These are phyloP conservation scores for Fusarium luffae DNA, from an alignment of 2,329 filamentous ascomycete species.

Conservation along the genomic window DNA sequence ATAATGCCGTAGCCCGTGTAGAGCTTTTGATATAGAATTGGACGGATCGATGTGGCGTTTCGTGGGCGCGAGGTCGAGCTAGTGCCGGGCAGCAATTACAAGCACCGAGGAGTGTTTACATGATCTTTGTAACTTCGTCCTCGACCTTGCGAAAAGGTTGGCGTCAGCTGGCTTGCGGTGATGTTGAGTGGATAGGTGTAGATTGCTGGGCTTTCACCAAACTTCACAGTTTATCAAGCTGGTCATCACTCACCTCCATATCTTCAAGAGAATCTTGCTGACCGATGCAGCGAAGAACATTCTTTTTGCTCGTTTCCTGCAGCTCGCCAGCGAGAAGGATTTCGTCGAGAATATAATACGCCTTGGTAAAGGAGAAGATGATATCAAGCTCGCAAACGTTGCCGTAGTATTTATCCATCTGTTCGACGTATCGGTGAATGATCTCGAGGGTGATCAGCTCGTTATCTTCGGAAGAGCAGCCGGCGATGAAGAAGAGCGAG, in stretches of 20 bases:
- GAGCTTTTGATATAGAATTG: slow-evolving; percentile 15
- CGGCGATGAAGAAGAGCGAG: slow-evolving; percentile 98
- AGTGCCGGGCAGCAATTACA: slow-evolving; percentile 35
- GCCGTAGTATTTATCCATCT: slow-evolving; percentile 99
- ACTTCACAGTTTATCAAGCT: slow-evolving; percentile 32
- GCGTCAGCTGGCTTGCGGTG: slow-evolving; percentile 47
- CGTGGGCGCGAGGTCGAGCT: slow-evolving; percentile 24
- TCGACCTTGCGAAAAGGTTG: slow-evolving; percentile 71
- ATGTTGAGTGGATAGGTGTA: slow-evolving; percentile 22
- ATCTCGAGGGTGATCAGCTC: slow-evolving; percentile 98
- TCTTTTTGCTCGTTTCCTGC: slow-evolving; percentile 99
- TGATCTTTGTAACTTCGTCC: slow-evolving; percentile 90
- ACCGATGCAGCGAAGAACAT: slow-evolving; percentile 92
- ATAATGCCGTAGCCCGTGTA: slow-evolving; percentile 17
- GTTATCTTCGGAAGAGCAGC: slow-evolving; percentile 96
- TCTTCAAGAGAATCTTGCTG: slow-evolving; percentile 98
- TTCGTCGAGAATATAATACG: slow-evolving; percentile 99
- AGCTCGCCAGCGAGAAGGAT: slow-evolving; percentile 94
- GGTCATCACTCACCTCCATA: slow-evolving; percentile 86
- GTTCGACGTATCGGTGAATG: slow-evolving; percentile 98
- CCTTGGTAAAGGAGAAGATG: slow-evolving; percentile 99
- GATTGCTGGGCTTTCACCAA: slow-evolving; percentile 33
- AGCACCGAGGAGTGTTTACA: slow-evolving; percentile 63
- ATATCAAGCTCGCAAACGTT: slow-evolving; percentile 99
- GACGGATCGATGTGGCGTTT: slow-evolving; percentile 37